Conservation (phyloP, 768 basidiomycete genomes). For the Rhodosporidiobolus sp. region DNA sequence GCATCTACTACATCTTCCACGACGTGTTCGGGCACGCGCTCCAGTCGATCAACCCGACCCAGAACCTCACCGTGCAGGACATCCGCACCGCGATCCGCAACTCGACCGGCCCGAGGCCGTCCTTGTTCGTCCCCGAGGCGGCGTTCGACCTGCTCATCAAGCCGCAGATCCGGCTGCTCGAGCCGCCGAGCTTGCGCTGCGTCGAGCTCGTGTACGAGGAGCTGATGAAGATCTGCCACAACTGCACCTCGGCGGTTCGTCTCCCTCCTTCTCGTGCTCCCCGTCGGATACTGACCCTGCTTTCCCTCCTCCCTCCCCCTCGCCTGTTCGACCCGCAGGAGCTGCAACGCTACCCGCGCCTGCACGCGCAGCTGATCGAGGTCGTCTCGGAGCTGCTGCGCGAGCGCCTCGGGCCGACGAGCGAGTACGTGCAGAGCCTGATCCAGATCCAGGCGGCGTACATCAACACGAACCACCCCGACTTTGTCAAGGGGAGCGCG, state of each 20-base stretch:
- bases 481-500: constrained; percentile 74
- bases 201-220: constrained; percentile 99
- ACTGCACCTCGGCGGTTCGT: constrained; percentile 62
- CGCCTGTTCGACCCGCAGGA: constrained; percentile 58
- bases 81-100: constrained; percentile 98
- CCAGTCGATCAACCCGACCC: constrained; percentile 80
- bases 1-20: constrained; percentile 99
- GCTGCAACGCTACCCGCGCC: constrained; percentile 85
- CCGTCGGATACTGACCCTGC: background rate
- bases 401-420: constrained; percentile 92
- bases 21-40: constrained; percentile 94
- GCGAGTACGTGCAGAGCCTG: constrained; percentile 90
- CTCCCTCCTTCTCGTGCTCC: background rate
- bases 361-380: constrained; percentile 91
- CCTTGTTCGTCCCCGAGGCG: constrained; percentile 92
- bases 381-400: constrained; percentile 93
- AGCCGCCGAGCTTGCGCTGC: constrained; percentile 88
- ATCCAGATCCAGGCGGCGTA: constrained; percentile 98
- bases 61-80: constrained; percentile 86
- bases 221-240: constrained; percentile 98
- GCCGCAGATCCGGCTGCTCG: constrained; percentile 94
- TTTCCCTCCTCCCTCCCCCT: constrained; percentile 1
- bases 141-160: constrained; percentile 96
- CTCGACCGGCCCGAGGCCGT: constrained; percentile 93
- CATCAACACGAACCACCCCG: constrained; percentile 98